These are phyloP conservation scores for Polygonum aviculare DNA, from an alignment of 148 eudicot species.

Conservation along the genomic window DNA sequence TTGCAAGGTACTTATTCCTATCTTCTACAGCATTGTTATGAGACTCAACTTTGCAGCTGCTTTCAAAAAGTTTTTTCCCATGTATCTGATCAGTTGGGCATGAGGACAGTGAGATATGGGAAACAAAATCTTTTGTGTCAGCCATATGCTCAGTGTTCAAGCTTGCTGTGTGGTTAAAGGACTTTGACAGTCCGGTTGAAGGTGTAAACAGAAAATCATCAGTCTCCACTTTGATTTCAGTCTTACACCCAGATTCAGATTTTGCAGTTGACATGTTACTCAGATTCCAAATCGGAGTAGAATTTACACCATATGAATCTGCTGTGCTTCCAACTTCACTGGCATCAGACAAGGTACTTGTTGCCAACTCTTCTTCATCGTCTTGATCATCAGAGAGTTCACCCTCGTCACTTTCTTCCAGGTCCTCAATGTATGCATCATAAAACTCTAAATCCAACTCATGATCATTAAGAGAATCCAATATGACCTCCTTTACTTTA, in stretches of 20 bases:
- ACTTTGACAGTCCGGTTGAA: constrained; percentile 15
- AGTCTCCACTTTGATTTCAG: constrained; percentile 5
- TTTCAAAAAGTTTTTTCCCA: neutral
- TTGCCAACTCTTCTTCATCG: constrained; percentile 14
- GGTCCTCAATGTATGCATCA: constrained; percentile 62
- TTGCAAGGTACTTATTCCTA: constrained; percentile 42
- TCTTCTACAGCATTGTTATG: constrained; percentile 6
- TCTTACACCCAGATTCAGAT: constrained; percentile 15
- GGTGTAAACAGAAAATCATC: constrained; percentile 11
- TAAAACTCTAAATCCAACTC: constrained; percentile 50
- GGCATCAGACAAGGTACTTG: constrained; percentile 15
- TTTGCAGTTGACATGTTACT: neutral
- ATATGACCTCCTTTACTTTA: constrained; percentile 49
- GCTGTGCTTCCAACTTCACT: constrained; percentile 38
- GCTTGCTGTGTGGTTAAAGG: neutral
- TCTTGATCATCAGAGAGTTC: constrained; percentile 23
- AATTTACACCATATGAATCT: constrained; percentile 17
- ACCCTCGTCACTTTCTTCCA: constrained; percentile 42
- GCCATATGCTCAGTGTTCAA: neutral
- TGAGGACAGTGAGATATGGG: neutral
- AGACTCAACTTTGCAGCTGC: constrained; percentile 10
- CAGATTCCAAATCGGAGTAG: constrained; percentile 8
- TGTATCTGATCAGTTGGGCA: neutral
- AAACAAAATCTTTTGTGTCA: neutral
- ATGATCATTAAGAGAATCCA: constrained; percentile 40